Conservation (phyloP, 306 rosid species). For the Bauhinia variegata region DNA sequence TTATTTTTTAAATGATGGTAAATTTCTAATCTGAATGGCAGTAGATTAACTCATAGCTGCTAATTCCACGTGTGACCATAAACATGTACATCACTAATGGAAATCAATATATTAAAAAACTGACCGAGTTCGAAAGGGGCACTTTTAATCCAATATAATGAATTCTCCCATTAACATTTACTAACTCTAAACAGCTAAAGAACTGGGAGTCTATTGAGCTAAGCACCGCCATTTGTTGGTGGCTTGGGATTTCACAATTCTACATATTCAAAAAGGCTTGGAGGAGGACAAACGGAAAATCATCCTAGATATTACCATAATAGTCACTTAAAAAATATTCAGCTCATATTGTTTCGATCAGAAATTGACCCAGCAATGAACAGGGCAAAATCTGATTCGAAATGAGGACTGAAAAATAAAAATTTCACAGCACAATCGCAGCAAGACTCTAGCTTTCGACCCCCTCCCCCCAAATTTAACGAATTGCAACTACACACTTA, state of each 20-base stretch:
- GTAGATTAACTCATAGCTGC: no score
- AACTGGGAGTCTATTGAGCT: neutral
- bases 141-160: neutral
- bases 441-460: constrained; percentile 1
- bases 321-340: no score
- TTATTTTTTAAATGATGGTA: neutral
- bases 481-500: neutral
- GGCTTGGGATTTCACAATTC: neutral
- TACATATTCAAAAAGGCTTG: neutral
- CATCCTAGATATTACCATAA: no score
- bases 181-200: neutral
- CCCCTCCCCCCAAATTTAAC: neutral
- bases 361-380: constrained; percentile 14
- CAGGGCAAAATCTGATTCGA: neutral
- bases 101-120: neutral
- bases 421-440: neutral
- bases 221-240: neutral
- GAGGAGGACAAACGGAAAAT: neutral
- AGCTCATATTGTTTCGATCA: neutral
- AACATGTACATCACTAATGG: no score
- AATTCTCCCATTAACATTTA: constrained; percentile 1
- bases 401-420: no score
- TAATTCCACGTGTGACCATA: neutral
- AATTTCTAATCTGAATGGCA: neutral
- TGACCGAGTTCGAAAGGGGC: neutral